phyloP scores from a whole-genome alignment of 73 alveolate species.

The Tetrahymena malaccensis region DNA sequence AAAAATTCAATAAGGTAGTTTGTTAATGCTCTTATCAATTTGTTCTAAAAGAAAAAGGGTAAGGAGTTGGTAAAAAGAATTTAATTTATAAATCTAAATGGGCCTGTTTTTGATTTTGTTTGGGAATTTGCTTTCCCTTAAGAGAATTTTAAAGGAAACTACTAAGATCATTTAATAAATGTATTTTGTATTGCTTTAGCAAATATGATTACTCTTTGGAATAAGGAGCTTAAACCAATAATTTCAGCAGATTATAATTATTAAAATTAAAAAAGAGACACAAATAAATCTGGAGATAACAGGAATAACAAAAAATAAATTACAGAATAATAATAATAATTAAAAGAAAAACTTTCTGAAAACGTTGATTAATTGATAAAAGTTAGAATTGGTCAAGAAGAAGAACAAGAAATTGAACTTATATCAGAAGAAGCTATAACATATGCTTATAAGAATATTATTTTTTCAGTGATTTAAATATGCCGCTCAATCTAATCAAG shows the following conservation, averaged over 20 bases:
- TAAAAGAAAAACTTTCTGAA: neutral
- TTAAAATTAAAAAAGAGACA: neutral
- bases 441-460: neutral
- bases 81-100: neutral
- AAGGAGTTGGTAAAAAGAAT: neutral
- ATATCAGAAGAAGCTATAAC: neutral
- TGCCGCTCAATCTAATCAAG: neutral
- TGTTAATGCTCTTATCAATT: conserved; percentile 5
- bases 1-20: conserved; percentile 7
- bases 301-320: neutral
- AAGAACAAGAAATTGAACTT: neutral
- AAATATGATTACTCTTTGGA: neutral
- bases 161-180: no score
- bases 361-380: neutral
- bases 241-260: neutral
- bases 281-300: neutral
- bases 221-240: neutral
- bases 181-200: neutral
- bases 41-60: neutral
- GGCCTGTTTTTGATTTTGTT: conserved; percentile 28
- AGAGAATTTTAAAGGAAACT: no score
- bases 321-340: neutral
- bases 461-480: neutral
- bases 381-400: neutral
- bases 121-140: no score